Percentiles rank a stretch among this genome's conserved stretches.
Evolutionary conservation across 1,284 basidiomycete species (phyloP).

Genomic region (Marasmius fiardii): DNA sequence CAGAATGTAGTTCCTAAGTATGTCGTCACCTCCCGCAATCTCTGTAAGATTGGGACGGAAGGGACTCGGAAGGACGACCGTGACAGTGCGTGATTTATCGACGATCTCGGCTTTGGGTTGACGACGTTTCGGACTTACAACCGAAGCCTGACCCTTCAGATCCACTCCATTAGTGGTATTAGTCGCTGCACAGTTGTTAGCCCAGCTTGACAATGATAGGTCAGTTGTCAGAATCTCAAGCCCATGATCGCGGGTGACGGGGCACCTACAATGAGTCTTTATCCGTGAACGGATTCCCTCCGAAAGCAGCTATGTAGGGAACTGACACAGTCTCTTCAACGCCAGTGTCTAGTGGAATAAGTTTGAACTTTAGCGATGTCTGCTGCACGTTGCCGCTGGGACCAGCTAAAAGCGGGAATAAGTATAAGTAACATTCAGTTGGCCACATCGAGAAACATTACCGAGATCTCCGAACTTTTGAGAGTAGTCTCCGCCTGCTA

Average conservation of each 20-base stretch:
- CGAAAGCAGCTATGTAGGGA: slow-evolving; percentile 49
- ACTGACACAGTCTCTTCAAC: slow-evolving; percentile 46
- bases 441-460: not conserved
- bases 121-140: slow-evolving; percentile 10
- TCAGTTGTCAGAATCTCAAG: no score
- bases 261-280: slow-evolving; percentile 47
- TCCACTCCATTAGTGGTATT: slow-evolving; percentile 56
- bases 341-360: slow-evolving; percentile 46
- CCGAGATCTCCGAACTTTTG: slow-evolving; percentile 45
- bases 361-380: slow-evolving; percentile 40
- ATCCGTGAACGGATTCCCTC: slow-evolving; percentile 50
- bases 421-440: not conserved
- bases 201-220: slow-evolving; percentile 43
- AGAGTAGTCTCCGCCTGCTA: slow-evolving; percentile 42
- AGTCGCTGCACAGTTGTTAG: slow-evolving; percentile 54
- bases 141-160: slow-evolving; percentile 25
- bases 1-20: slow-evolving; percentile 57
- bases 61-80: slow-evolving; percentile 44
- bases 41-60: slow-evolving; percentile 47
- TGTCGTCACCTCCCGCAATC: slow-evolving; percentile 46
- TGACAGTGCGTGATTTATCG: slow-evolving; percentile 37
- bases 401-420: slow-evolving; percentile 33
- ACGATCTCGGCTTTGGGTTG: slow-evolving; percentile 39
- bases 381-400: slow-evolving; percentile 46
- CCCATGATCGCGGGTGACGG: not conserved